Evolutionary conservation across 2,329 filamentous ascomycete species (phyloP).

Genomic region (Colletotrichum destructivum): DNA sequence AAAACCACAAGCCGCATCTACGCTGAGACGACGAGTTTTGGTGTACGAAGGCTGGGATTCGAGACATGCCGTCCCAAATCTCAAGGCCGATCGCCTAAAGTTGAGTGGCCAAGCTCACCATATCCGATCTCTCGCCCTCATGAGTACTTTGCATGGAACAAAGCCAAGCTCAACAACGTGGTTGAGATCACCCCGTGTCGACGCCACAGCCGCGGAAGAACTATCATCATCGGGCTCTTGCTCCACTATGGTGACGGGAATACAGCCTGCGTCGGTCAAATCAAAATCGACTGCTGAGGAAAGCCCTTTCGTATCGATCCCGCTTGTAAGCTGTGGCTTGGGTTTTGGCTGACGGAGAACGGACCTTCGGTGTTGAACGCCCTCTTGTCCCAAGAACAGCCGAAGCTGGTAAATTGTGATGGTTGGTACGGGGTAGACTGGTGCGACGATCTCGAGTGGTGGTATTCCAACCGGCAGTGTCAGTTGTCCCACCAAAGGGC

Average conservation of each 20-base stretch:
- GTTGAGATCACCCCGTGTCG: slow-evolving; percentile 4
- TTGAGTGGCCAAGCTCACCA: too few relatives aligned
- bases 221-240: background rate
- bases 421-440: slow-evolving; percentile 20
- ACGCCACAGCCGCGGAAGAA: background rate
- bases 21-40: background rate
- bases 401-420: background rate
- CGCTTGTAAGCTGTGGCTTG: background rate
- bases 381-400: slow-evolving; percentile 4
- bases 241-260: background rate
- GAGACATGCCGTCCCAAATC: background rate
- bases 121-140: too few relatives aligned
- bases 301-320: background rate
- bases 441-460: slow-evolving; percentile 14
- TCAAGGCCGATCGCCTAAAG: too few relatives aligned
- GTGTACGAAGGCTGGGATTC: slow-evolving; percentile 8
- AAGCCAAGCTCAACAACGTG: background rate
- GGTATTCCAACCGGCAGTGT: background rate
- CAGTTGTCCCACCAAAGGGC: too few relatives aligned
- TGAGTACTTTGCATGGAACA: too few relatives aligned
- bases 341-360: background rate
- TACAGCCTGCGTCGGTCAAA: slow-evolving; percentile 1
- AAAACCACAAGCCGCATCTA: slow-evolving; percentile 7
- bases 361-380: background rate
- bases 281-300: slow-evolving; percentile 4